These are phyloP conservation scores for Backusella tarrabulga DNA, from an alignment of 192 early-diverging fungal species.

Conservation along the genomic window DNA sequence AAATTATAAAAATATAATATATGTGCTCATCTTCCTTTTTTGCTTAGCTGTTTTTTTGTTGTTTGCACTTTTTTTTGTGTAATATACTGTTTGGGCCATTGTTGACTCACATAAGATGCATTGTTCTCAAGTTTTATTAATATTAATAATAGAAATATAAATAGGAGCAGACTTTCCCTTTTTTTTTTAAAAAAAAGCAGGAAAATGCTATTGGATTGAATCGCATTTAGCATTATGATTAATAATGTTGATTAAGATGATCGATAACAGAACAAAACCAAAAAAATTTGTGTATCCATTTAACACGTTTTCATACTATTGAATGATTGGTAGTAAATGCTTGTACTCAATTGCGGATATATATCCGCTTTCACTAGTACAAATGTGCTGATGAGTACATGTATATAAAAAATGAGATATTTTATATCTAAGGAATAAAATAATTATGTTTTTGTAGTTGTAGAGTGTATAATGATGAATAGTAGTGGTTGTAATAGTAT, in stretches of 20 bases:
- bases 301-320: neutral
- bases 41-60: no score
- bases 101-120: no score
- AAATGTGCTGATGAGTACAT: neutral
- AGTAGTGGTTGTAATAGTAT: neutral
- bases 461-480: neutral
- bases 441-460: conserved; percentile 7
- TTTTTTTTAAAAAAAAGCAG: no score
- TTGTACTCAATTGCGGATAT: neutral
- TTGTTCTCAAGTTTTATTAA: no score
- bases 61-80: no score
- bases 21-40: no score
- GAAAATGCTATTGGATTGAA: neutral
- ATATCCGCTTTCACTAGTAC: neutral
- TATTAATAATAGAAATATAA: no score
- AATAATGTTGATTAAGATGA: conserved; percentile 69
- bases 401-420: neutral
- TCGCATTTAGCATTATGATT: conserved; percentile 58
- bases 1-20: no score
- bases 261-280: conserved; percentile 83
- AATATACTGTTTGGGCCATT: no score
- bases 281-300: neutral
- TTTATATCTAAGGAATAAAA: neutral
- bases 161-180: no score
- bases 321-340: neutral